These are phyloP conservation scores for Exophiala sp. DNA, from an alignment of 2,329 filamentous ascomycete genomes.

Conservation along the genomic window DNA sequence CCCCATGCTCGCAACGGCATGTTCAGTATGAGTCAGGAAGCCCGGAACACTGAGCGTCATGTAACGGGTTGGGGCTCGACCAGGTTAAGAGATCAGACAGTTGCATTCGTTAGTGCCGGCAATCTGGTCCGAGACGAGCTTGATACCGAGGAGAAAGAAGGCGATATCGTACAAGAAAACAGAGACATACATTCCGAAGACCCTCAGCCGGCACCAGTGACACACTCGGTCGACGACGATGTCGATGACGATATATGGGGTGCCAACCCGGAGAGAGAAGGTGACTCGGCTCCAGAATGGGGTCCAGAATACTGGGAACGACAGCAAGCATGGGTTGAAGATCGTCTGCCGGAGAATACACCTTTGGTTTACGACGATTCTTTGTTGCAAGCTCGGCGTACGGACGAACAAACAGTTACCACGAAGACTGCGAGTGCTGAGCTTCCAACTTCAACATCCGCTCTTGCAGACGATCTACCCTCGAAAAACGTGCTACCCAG, in stretches of 20 bases:
- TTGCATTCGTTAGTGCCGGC: slow-evolving; percentile 62
- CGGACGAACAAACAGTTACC: no score
- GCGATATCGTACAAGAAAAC: not conserved
- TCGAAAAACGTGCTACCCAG: not conserved
- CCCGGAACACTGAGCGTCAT: slow-evolving; percentile 54
- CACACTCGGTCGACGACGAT: not conserved
- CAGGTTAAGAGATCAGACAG: slow-evolving; percentile 53
- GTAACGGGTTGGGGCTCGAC: slow-evolving; percentile 46
- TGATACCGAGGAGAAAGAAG: slow-evolving; percentile 1
- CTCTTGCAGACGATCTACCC: not conserved
- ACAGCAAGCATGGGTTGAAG: no score
- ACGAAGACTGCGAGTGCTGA: not conserved
- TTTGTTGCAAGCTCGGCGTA: no score
- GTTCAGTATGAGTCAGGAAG: slow-evolving; percentile 56
- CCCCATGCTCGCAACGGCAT: slow-evolving; percentile 3
- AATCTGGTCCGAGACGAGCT: slow-evolving; percentile 38
- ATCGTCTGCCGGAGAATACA: no score
- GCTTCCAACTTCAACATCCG: not conserved
- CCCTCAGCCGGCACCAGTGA: not conserved
- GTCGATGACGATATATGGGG: no score
- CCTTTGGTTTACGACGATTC: no score
- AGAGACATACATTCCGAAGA: not conserved
- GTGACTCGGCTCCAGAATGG: no score
- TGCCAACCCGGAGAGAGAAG: no score
- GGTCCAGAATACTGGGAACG: no score